These are phyloP conservation scores for Coemansia umbellata DNA, from an alignment of 192 early-diverging fungal genomes.

Conservation along the genomic window DNA sequence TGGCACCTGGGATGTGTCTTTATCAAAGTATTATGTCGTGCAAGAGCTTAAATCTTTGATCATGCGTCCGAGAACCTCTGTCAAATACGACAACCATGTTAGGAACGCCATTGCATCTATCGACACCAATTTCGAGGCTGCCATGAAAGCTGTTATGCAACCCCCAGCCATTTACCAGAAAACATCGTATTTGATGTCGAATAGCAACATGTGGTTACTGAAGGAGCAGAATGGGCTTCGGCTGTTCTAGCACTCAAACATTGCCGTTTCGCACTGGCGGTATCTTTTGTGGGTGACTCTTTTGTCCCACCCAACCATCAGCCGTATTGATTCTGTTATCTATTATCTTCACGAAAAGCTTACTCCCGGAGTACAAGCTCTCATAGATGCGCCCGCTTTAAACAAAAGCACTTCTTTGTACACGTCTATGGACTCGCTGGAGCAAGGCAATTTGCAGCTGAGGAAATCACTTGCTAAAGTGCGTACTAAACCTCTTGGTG, in stretches of 20 bases:
- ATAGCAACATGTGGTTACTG: conserved; percentile 13
- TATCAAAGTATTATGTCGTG: conserved; percentile 31
- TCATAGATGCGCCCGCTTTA: background rate
- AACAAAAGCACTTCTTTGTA: background rate
- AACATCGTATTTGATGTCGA: conserved; percentile 6
- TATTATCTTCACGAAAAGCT: conserved; percentile 20
- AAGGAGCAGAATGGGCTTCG: background rate
- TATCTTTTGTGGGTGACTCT: conserved; percentile 36
- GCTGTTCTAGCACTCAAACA: conserved; percentile 10
- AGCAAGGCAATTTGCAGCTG: conserved; percentile 5
- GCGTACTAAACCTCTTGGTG: background rate
- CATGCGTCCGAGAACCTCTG: background rate
- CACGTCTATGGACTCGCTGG: conserved; percentile 16
- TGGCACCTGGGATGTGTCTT: conserved; percentile 17
- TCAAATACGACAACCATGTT: background rate
- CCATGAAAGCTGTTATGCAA: background rate
- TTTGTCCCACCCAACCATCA: conserved; percentile 13
- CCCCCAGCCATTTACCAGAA: background rate
- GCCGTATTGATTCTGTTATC: conserved; percentile 31
- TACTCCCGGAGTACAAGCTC: conserved; percentile 11
- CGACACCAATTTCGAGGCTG: background rate
- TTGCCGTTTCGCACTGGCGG: conserved; percentile 31
- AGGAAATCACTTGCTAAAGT: background rate
- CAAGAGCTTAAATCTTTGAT: conserved; percentile 15
- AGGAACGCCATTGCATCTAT: conserved; percentile 4